phyloP scores from a whole-genome alignment of 768 basidiomycete species.

The Lactarius vividus region DNA sequence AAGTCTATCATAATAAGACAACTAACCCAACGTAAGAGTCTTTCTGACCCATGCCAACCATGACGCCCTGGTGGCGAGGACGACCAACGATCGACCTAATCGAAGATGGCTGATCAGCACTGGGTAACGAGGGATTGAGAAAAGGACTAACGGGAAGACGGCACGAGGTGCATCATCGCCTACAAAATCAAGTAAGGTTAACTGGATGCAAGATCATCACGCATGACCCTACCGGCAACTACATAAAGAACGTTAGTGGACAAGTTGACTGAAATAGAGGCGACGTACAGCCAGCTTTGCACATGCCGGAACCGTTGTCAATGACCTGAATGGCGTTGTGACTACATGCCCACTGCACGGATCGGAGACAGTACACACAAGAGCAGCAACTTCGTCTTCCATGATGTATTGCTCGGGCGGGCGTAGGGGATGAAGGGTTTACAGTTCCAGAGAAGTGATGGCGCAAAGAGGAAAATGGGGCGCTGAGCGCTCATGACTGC shows the following conservation, averaged over 20 bases:
- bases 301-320: slow-evolving; percentile 98
- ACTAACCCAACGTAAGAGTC: slow-evolving; percentile 90
- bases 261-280: neutral
- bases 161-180: slow-evolving; percentile 92
- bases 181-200: slow-evolving; percentile 20
- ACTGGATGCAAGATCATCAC: neutral
- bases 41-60: slow-evolving; percentile 97
- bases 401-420: slow-evolving; percentile 33
- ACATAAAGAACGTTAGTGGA: neutral
- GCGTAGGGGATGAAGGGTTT: neutral
- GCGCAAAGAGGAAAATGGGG: slow-evolving; percentile 3
- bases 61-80: slow-evolving; percentile 90
- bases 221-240: slow-evolving; percentile 14
- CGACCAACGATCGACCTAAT: slow-evolving; percentile 76
- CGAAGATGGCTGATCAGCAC: slow-evolving; percentile 8
- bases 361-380: slow-evolving; percentile 36
- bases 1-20: neutral
- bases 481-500: neutral
- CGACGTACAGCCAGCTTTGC: slow-evolving; percentile 95
- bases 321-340: slow-evolving; percentile 54
- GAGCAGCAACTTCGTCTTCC: slow-evolving; percentile 67
- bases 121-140: neutral
- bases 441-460: slow-evolving; percentile 5
- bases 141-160: slow-evolving; percentile 78
- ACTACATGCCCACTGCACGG: neutral